Percentiles rank a stretch among this genome's conserved stretches.
phyloP scores from a whole-genome alignment of 257 asterid genomes.

The Solanum ossicruentum region DNA sequence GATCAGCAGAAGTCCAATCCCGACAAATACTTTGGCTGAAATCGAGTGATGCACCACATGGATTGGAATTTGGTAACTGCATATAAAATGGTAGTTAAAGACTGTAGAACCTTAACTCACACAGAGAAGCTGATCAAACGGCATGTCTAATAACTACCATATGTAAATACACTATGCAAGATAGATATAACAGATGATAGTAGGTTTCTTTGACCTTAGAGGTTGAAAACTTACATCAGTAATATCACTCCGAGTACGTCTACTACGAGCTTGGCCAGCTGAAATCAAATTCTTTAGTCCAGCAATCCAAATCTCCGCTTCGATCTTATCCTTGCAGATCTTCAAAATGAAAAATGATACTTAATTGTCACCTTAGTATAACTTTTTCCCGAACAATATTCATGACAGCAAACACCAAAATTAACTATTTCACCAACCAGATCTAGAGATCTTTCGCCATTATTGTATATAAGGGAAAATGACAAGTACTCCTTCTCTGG shows the following conservation, averaged over 20 bases:
- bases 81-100: background rate
- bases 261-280: constrained; percentile 40
- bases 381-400: background rate
- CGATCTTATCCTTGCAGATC: constrained; percentile 91
- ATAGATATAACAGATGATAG: background rate
- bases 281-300: constrained; percentile 71
- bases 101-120: background rate
- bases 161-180: background rate
- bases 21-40: constrained; percentile 29
- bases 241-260: constrained; percentile 75
- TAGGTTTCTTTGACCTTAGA: background rate
- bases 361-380: background rate
- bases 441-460: constrained; percentile 91
- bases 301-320: constrained; percentile 85
- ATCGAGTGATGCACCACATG: constrained; percentile 47
- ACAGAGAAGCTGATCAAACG: background rate
- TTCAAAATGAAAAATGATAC: constrained; percentile 15
- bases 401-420: background rate
- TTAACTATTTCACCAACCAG: constrained; percentile 44
- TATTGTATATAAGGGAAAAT: constrained; percentile 74
- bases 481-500: constrained; percentile 97
- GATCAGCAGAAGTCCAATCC: constrained; percentile 45
- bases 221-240: constrained; percentile 39
- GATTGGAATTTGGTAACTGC: constrained; percentile 43
- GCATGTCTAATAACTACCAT: background rate